A percentile compares a stretch with the other conserved stretches of the same genome.
Evolutionary conservation across 202 grass and related monocot species (phyloP).

Genomic region (Eragrostis tef): DNA sequence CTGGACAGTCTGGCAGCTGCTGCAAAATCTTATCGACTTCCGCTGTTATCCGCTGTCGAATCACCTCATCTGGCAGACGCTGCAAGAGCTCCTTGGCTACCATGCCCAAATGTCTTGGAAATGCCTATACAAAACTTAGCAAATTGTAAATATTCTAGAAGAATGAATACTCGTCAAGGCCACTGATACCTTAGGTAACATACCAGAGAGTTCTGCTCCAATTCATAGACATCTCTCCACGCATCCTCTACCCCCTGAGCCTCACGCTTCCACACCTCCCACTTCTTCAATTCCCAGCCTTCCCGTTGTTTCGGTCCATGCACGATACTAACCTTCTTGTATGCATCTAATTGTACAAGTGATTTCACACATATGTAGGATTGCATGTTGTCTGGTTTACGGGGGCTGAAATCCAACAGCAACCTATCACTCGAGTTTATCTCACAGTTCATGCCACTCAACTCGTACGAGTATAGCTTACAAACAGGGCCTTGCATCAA

Average conservation of each 20-base stretch:
- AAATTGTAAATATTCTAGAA: not conserved
- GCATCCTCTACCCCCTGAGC: not conserved
- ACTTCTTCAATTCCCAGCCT: constrained; percentile 49
- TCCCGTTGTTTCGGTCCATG: constrained; percentile 5
- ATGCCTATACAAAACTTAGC: not conserved
- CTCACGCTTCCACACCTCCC: constrained; percentile 26
- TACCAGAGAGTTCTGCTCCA: constrained; percentile 1
- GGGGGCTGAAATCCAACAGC: constrained; percentile 15
- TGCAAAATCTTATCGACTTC: constrained; percentile 10
- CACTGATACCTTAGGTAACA: not conserved
- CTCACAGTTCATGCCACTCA: not conserved
- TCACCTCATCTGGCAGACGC: not conserved
- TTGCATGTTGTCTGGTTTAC: constrained; percentile 9
- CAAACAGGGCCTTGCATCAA: accelerated
- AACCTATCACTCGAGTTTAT: not conserved
- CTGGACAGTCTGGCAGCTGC: not conserved
- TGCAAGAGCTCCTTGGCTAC: not conserved
- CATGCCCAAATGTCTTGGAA: not conserved
- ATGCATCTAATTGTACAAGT: constrained; percentile 39
- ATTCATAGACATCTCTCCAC: not conserved
- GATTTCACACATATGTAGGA: constrained; percentile 43
- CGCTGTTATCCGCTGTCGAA: not conserved
- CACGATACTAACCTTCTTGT: constrained; percentile 38
- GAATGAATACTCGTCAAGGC: not conserved
- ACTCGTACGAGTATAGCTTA: constrained; percentile 6